phyloP scores from a whole-genome alignment of 2,329 filamentous ascomycete genomes.

The Aspergillus jensenii region DNA sequence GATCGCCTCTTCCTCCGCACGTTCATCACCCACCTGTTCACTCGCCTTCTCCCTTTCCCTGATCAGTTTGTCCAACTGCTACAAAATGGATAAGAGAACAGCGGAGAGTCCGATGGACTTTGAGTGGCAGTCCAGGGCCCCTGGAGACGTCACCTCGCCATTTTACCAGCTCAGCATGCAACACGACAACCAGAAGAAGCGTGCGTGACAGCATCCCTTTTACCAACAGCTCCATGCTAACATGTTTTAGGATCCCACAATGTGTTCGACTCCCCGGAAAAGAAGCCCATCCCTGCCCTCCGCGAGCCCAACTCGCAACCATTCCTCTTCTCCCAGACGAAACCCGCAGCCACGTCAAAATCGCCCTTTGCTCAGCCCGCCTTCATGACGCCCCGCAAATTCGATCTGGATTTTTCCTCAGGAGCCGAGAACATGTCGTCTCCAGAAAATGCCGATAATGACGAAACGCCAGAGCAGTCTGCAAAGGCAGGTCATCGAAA shows the following conservation, averaged over 20 bases:
- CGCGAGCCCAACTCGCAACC: constrained; percentile 52
- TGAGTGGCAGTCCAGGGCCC: constrained; percentile 47
- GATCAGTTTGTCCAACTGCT: not conserved
- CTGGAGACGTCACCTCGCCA: constrained; percentile 47
- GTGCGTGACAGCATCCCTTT: constrained; percentile 28
- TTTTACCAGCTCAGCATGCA: constrained; percentile 49
- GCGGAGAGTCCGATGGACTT: constrained; percentile 53
- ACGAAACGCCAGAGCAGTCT: constrained; percentile 48
- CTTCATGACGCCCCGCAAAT: constrained; percentile 51
- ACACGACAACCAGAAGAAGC: constrained; percentile 43
- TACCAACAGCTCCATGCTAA: not conserved
- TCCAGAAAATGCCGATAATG: constrained; percentile 46
- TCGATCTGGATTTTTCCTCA: constrained; percentile 49
- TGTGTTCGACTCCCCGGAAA: constrained; percentile 49
- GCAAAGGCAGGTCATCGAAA: constrained; percentile 37
- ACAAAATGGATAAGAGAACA: constrained; percentile 39
- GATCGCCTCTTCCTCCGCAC: constrained; percentile 3
- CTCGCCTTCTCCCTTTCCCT: not conserved
- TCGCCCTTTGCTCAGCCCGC: constrained; percentile 41
- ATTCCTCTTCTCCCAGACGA: constrained; percentile 49
- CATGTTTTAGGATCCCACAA: constrained; percentile 37
- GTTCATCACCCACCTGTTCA: constrained; percentile 19
- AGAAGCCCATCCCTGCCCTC: constrained; percentile 46
- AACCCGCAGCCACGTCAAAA: constrained; percentile 30
- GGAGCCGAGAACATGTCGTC: constrained; percentile 49